Base-by-base conservation (phyloP, 768 basidiomycete genomes). In the Pulveroboletus sp. region DNA sequence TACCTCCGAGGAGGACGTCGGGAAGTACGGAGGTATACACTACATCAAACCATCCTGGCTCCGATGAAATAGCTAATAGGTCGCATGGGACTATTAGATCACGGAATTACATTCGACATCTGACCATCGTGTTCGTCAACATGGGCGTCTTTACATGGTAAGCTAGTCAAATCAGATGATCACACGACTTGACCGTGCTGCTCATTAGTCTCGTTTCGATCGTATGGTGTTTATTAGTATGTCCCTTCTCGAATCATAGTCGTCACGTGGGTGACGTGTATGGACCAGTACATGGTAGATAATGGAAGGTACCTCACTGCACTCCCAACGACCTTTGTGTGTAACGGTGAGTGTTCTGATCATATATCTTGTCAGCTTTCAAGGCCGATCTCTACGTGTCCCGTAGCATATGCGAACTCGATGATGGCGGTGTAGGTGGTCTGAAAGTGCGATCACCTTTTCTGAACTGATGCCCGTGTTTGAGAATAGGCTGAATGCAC, bases 1-100 rank as follows among this genome's bases (percentile, higher is more conserved):
- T 60, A 60, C 23, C 52, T 60, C 46, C 56, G 60, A 17, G 56
- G 31, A 26, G 47, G 60, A 0, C 49, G 47, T 20, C 41, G 43
- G 34, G 47, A 26, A n/a, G 4, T 59, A 31, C 45, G 20, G 16
- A 50, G 40, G 60, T 60, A 29, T 4, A n/a, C 19, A 9, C 5
- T 10, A 6, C 5, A 8, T 27, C 5, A n/a, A n/a, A n/a, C n/a
- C n/a, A 24, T 16, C 10, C 1, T 6, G 20, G 12, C 12, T 22
- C 13, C 5, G 10, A 43, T 31, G 16, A 6, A 14, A 13, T 12
- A 31, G 11, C 2, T 31, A 14, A 31, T 8, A 31, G 31, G 14
- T 6, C 31, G 11, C 7, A 1, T 14, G 11, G 5, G 14, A 29
- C n/a, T n/a, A n/a, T n/a, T n/a, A 56, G 54, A 19, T 46, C 54